A percentile compares a stretch with the other conserved stretches of the same genome.
Conservation (phyloP, 2,329 filamentous ascomycete species). For the Fusarium verticillioides region DNA sequence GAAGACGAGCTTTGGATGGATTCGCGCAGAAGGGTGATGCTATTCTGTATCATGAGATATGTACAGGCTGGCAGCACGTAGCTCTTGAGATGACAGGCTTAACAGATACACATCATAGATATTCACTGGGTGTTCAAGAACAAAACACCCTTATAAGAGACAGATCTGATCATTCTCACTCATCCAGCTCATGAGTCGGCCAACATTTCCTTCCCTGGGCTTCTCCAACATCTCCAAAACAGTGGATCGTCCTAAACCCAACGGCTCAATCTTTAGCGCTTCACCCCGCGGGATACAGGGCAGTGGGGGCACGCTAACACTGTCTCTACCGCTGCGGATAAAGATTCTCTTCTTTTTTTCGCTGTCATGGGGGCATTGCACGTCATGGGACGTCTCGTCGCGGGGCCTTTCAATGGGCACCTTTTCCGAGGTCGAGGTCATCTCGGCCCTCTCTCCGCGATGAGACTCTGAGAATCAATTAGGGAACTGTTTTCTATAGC, state of each 20-base stretch:
- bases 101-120: neutral
- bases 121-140: fast-evolving
- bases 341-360: conserved; percentile 11
- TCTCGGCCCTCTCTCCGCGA: conserved; percentile 39
- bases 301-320: conserved; percentile 25
- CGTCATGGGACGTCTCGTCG: conserved; percentile 27
- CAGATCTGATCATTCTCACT: neutral
- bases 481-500: neutral
- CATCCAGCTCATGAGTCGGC: neutral
- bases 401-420: conserved; percentile 20
- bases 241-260: conserved; percentile 7
- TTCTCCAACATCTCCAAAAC: conserved; percentile 35
- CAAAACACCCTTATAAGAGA: neutral
- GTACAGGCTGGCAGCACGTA: neutral
- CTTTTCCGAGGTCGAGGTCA: conserved; percentile 14
- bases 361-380: conserved; percentile 30
- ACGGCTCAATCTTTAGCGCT: conserved; percentile 14
- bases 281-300: conserved; percentile 28
- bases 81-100: neutral
- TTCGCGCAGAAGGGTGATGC: conserved; percentile 17
- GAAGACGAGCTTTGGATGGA: neutral
- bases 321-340: neutral
- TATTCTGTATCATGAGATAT: too few relatives aligned
- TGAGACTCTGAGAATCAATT: neutral
- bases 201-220: conserved; percentile 14